phyloP scores from a whole-genome alignment of 768 basidiomycete genomes.

The Tulasnella sp. region DNA sequence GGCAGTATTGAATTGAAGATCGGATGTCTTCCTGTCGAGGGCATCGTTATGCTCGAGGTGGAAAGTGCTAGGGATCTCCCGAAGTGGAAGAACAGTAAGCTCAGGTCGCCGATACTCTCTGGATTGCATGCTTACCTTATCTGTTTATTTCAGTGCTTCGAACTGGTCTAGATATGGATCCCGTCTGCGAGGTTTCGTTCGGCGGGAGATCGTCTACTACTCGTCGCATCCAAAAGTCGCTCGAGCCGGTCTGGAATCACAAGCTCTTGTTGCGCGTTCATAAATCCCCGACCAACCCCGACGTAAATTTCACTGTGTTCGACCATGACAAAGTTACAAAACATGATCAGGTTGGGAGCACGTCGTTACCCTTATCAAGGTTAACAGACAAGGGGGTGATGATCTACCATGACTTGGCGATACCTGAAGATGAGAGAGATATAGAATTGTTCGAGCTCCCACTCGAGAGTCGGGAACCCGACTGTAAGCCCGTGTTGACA shows the following conservation, averaged over 20 bases:
- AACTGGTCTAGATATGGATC: constrained; percentile 95
- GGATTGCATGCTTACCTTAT: not conserved
- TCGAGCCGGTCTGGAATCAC: constrained; percentile 92
- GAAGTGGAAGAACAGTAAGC: constrained; percentile 81
- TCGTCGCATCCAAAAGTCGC: constrained; percentile 78
- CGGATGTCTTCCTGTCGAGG: constrained; percentile 58
- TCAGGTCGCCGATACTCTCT: constrained; percentile 35
- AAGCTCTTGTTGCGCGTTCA: constrained; percentile 94
- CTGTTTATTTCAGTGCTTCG: constrained; percentile 62
- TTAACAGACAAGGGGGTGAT: constrained; percentile 64
- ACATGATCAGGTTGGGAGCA: constrained; percentile 89
- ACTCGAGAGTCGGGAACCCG: constrained; percentile 73
- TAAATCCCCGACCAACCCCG: constrained; percentile 77
- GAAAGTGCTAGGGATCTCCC: constrained; percentile 82
- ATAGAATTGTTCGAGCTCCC: constrained; percentile 76
- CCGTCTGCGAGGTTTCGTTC: constrained; percentile 93
- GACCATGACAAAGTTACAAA: constrained; percentile 96
- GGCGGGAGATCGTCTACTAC: constrained; percentile 97
- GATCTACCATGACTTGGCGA: constrained; percentile 60
- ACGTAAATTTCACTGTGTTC: constrained; percentile 78
- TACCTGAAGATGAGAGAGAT: constrained; percentile 50
- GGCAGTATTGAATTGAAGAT: too few relatives aligned
- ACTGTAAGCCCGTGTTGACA: constrained; percentile 67
- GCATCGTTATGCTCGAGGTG: constrained; percentile 93
- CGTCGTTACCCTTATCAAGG: constrained; percentile 67